Percentiles rank a stretch among this genome's conserved stretches.
Evolutionary conservation across 208 protist species (phyloP).

Genomic region (Wallacemonas rigidus): DNA sequence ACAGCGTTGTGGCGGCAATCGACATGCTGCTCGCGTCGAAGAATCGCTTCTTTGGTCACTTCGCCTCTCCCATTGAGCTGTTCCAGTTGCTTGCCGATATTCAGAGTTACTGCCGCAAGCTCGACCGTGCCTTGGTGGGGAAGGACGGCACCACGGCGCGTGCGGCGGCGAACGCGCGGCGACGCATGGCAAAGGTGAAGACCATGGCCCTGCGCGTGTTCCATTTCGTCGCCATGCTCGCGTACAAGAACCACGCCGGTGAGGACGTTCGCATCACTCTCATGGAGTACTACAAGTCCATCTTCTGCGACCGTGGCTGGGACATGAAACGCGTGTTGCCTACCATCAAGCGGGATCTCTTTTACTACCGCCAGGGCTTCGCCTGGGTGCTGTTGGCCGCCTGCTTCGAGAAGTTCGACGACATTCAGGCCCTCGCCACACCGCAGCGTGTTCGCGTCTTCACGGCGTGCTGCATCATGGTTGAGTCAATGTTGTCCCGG

Average conservation of each 20-base stretch:
- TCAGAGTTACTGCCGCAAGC: constrained; percentile 87
- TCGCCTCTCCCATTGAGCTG: constrained; percentile 61
- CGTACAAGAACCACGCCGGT: constrained; percentile 85
- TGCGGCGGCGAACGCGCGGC: constrained; percentile 49
- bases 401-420: constrained; percentile 74
- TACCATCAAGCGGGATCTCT: constrained; percentile 79
- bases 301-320: constrained; percentile 91
- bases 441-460: constrained; percentile 81
- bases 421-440: constrained; percentile 57
- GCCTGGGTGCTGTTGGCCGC: constrained; percentile 79
- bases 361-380: constrained; percentile 88
- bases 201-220: constrained; percentile 67
- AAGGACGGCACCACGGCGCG: constrained; percentile 48
- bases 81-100: constrained; percentile 88
- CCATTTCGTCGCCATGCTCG: constrained; percentile 83
- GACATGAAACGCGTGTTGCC: constrained; percentile 72
- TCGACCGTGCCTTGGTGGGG: constrained; percentile 44
- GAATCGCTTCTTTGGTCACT: constrained; percentile 86
- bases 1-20: constrained; percentile 54
- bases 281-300: constrained; percentile 87
- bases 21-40: constrained; percentile 79
- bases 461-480: constrained; percentile 68
- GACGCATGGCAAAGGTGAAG: constrained; percentile 71
- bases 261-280: constrained; percentile 84
- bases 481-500: constrained; percentile 77